Base-by-base conservation (phyloP, 208 protist species). In the Phytomonas sp. region DNA sequence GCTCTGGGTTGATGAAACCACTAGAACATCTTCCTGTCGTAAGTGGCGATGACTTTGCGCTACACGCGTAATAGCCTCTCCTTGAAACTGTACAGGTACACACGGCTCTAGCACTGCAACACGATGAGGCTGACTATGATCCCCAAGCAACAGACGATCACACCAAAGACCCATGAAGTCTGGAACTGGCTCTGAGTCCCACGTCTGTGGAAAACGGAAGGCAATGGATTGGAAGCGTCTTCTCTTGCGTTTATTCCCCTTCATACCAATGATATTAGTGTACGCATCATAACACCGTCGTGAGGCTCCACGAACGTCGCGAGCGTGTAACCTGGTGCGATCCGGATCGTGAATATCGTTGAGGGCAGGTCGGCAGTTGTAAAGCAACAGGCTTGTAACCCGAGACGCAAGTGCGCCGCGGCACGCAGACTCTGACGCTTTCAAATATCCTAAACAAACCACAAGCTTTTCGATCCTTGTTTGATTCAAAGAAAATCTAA, bases 91-190 rank as follows among this genome's bases (percentile, higher is more conserved):
- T 4, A 36, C 59, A 4, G 89, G 83, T 16, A 87, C 86, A 32
- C 70, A 77, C 36, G 90, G 87, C 52, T 80, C 77, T 11, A 95
- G 77, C 36, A 95, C 40, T n/a, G 90, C 90, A 29, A 65, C 80
- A 1, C 90, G 83, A 16, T 42, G 66, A 7, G 87, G 89, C 16
- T 75, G 62, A 59, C 67, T 74, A 26, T 79, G 75, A 31, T 86
- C 82, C 2, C 90, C 90, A 26, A 95, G 73, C 12, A 95, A 72
- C 36, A 95, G 75, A 16, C 90, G 80, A 74, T 95, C 90, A 72
- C 87, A 93, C 90, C 90, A 95, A 26, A 83, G 16, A 12, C 90
- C 90, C 78, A 83, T 81, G 60, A 78, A 92, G 70, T 95, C 86
- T 8, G 69, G 63, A 37, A 89, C 82, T 11, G 67, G 76, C 29